Evolutionary conservation across 2,329 filamentous ascomycete genomes (phyloP).

Genomic region (Fusarium anguioides): DNA sequence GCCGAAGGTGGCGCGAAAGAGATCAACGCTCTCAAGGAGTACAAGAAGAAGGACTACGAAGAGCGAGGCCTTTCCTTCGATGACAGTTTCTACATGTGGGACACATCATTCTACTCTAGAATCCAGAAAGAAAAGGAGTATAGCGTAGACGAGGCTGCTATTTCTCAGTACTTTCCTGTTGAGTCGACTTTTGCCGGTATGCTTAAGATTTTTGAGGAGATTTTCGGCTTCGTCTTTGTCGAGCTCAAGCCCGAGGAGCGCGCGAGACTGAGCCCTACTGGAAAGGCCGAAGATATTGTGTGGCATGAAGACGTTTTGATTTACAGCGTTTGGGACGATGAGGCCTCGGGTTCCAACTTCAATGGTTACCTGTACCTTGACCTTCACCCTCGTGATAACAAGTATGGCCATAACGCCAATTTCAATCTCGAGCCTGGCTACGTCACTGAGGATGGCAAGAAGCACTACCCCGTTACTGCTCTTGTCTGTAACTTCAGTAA

Average conservation of each 20-base stretch:
- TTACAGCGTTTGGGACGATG: conserved; percentile 85
- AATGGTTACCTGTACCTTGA: conserved; percentile 87
- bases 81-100: conserved; percentile 84
- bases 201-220: conserved; percentile 84
- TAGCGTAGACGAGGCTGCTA: conserved; percentile 80
- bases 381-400: conserved; percentile 81
- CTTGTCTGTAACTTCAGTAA: conserved; percentile 90
- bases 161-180: conserved; percentile 87
- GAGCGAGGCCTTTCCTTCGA: conserved; percentile 69
- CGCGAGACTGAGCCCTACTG: conserved; percentile 71
- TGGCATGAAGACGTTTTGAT: conserved; percentile 89
- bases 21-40: conserved; percentile 73
- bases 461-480: conserved; percentile 81
- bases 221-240: conserved; percentile 83
- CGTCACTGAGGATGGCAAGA: conserved; percentile 72
- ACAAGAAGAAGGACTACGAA: conserved; percentile 78
- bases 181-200: conserved; percentile 79
- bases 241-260: conserved; percentile 76
- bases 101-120: conserved; percentile 82
- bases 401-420: conserved; percentile 87
- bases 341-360: conserved; percentile 75
- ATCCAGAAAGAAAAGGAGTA: conserved; percentile 85
- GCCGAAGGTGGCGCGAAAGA: conserved; percentile 77
- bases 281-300: conserved; percentile 75
- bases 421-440: conserved; percentile 83